Conservation (phyloP, 2,329 filamentous ascomycete genomes). For the Arthroderma sp. region DNA sequence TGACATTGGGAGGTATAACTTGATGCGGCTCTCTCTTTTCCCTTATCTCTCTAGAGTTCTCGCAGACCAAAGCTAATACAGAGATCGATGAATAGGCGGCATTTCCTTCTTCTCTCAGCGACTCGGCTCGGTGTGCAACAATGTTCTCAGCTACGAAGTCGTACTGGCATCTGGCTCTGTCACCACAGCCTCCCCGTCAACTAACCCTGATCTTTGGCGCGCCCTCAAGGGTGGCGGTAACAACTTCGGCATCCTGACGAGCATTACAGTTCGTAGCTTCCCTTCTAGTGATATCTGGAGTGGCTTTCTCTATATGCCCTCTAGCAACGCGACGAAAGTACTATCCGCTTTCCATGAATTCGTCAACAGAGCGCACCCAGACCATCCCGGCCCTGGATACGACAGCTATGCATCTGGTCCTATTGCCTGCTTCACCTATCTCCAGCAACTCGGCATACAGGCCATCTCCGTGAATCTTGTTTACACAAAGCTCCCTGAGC, state of each 20-base stretch:
- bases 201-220: conserved; percentile 17
- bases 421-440: conserved; percentile 19
- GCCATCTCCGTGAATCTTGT: not conserved
- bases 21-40: not conserved
- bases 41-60: not conserved
- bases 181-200: conserved; percentile 25
- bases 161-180: conserved; percentile 40
- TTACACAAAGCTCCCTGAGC: conserved; percentile 9
- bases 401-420: conserved; percentile 20
- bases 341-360: conserved; percentile 19
- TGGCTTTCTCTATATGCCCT: conserved; percentile 25
- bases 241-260: conserved; percentile 36
- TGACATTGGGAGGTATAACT: conserved; percentile 25
- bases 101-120: conserved; percentile 28
- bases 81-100: not conserved
- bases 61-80: not conserved
- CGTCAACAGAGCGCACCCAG: conserved; percentile 10
- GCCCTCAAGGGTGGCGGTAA: conserved; percentile 36
- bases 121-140: conserved; percentile 40
- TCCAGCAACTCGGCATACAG: conserved; percentile 7
- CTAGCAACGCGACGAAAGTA: conserved; percentile 16
- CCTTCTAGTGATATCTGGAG: conserved; percentile 16
- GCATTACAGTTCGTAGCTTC: conserved; percentile 26
- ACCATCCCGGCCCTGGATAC: conserved; percentile 6
- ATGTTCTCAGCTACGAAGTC: conserved; percentile 31